Evolutionary conservation across 1,284 basidiomycete genomes (phyloP).

Genomic region (Cryptococcus jaspeensis): DNA sequence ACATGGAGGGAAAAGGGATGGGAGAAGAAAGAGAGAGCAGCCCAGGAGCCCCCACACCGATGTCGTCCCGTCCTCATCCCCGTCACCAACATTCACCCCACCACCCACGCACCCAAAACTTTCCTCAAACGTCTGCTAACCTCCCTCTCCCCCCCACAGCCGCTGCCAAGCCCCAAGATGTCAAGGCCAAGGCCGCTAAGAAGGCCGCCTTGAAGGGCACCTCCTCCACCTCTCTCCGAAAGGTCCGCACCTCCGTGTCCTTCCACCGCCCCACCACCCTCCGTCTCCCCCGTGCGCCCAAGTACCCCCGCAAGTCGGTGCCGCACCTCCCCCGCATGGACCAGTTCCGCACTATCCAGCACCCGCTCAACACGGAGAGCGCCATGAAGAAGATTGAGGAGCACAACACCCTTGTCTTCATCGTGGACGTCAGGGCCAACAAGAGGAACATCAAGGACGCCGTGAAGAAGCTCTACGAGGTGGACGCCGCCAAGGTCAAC

Average conservation of each 20-base stretch:
- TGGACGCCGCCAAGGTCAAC: constrained; percentile 94
- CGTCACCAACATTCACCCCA: neutral
- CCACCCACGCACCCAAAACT: neutral
- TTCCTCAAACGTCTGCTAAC: neutral
- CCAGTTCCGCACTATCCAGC: constrained; percentile 90
- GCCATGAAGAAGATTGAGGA: constrained; percentile 93
- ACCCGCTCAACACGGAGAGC: constrained; percentile 60
- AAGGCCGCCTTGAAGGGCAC: constrained; percentile 92
- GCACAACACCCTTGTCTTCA: constrained; percentile 98
- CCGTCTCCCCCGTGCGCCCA: constrained; percentile 75
- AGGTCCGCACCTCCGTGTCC: constrained; percentile 79
- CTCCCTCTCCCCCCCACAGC: constrained; percentile 17
- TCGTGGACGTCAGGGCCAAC: constrained; percentile 92
- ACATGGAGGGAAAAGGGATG: neutral
- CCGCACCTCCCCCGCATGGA: constrained; percentile 97
- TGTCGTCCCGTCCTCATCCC: neutral
- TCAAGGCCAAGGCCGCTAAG: constrained; percentile 90
- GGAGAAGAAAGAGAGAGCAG: neutral
- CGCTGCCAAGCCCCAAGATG: constrained; percentile 56
- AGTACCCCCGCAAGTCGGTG: constrained; percentile 92
- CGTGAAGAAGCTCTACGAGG: constrained; percentile 98
- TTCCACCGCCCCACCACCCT: constrained; percentile 98
- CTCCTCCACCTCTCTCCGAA: constrained; percentile 73
- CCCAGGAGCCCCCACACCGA: neutral
- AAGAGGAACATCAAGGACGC: constrained; percentile 99